A percentile compares a stretch with the other conserved stretches of the same genome.
Evolutionary conservation across 306 rosid species (phyloP).

Genomic region (Lathyrus tuberosus): DNA sequence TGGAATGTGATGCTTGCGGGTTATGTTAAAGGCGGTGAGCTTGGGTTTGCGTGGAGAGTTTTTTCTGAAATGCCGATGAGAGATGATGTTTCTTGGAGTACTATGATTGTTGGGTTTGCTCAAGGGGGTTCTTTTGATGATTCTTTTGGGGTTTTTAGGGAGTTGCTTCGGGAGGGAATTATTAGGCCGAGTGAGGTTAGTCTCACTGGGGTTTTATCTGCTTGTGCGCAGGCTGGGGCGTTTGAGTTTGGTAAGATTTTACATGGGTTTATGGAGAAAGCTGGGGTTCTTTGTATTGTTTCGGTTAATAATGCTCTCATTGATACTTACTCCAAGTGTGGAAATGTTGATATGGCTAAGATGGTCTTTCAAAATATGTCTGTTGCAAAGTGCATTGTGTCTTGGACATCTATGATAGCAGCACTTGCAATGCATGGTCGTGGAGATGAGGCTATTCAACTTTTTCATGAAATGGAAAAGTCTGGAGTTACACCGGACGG

Average conservation of each 20-base stretch:
- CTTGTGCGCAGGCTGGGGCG: constrained; percentile 87
- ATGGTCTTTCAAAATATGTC: constrained; percentile 65
- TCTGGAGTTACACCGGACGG: constrained; percentile 68
- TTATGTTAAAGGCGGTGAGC: constrained; percentile 65
- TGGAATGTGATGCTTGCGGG: constrained; percentile 85
- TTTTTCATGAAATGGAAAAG: constrained; percentile 68
- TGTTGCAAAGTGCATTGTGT: constrained; percentile 54
- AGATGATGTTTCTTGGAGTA: constrained; percentile 89
- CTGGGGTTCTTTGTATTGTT: constrained; percentile 62
- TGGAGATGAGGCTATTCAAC: constrained; percentile 69
- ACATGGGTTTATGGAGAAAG: constrained; percentile 70
- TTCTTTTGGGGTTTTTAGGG: constrained; percentile 77
- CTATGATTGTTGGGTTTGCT: constrained; percentile 81
- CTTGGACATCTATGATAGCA: constrained; percentile 83
- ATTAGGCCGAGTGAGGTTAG: constrained; percentile 73
- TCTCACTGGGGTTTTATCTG: constrained; percentile 78
- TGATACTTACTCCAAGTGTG: constrained; percentile 74
- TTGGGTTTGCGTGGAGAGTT: constrained; percentile 60
- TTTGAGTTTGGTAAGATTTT: constrained; percentile 70
- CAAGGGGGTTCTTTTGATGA: constrained; percentile 63
- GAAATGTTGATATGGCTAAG: constrained; percentile 68
- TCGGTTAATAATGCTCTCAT: constrained; percentile 78
- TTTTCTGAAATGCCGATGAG: constrained; percentile 64
- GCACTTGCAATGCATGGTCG: constrained; percentile 84
- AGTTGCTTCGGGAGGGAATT: constrained; percentile 51